Percentiles rank a stretch among this genome's conserved stretches.
Evolutionary conservation across 2,329 filamentous ascomycete genomes (phyloP).

Genomic region (Tolypocladium inflatum): DNA sequence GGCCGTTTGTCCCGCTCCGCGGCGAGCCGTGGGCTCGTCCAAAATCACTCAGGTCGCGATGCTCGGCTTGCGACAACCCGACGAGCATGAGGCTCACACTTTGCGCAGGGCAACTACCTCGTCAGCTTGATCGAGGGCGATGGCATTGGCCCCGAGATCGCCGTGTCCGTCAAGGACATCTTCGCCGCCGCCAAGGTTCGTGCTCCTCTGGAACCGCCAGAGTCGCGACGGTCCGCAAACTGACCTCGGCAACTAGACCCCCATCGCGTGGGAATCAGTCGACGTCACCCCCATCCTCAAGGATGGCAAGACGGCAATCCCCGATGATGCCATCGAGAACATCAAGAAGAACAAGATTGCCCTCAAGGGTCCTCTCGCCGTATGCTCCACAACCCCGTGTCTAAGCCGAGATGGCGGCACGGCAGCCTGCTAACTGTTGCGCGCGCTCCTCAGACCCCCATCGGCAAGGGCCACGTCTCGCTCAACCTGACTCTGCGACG

Average conservation of each 20-base stretch:
- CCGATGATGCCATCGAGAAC: conserved; percentile 84
- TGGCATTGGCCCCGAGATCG: conserved; percentile 96
- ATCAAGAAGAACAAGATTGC: conserved; percentile 95
- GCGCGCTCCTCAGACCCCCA: conserved; percentile 56
- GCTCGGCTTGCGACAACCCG: conserved; percentile 2
- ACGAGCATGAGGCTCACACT: background rate
- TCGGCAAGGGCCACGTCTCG: conserved; percentile 98
- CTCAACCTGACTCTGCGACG: conserved; percentile 97
- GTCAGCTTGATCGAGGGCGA: conserved; percentile 98
- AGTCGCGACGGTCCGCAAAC: background rate
- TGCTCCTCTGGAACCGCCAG: conserved; percentile 7
- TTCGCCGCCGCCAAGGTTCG: conserved; percentile 86
- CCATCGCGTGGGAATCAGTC: conserved; percentile 93
- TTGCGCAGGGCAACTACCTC: conserved; percentile 74
- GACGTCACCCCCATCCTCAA: conserved; percentile 91
- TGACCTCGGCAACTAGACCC: conserved; percentile 46
- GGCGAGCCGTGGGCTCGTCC: background rate
- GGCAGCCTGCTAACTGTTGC: background rate
- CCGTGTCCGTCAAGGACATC: conserved; percentile 97
- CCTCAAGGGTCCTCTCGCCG: conserved; percentile 93
- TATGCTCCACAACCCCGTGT: conserved; percentile 34
- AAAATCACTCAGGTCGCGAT: conserved; percentile 31
- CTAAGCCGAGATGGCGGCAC: background rate
- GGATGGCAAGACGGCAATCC: conserved; percentile 93
- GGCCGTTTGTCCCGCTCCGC: background rate